A percentile compares a stretch with the other conserved stretches of the same genome.
phyloP scores from a whole-genome alignment of 257 asterid species.

The Marsdenia floribunda region DNA sequence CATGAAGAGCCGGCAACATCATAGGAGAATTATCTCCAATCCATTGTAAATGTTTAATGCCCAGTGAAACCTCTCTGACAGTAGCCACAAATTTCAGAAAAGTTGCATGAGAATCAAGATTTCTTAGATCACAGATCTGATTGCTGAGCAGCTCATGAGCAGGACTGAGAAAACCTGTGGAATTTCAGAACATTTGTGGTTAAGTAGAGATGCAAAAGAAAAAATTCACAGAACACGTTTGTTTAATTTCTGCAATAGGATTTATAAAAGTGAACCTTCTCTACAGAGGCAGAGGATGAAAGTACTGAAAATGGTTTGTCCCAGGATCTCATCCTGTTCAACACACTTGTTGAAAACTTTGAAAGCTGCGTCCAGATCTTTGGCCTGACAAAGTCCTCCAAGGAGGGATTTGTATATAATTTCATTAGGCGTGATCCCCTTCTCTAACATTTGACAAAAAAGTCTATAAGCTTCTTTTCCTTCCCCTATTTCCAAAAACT shows the following conservation, averaged over 20 bases:
- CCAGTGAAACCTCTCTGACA: constrained; percentile 43
- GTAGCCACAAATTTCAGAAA: constrained; percentile 48
- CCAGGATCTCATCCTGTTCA: constrained; percentile 45
- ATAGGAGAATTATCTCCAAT: constrained; percentile 41
- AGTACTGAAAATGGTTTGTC: constrained; percentile 30
- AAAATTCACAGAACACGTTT: neutral
- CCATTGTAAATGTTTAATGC: constrained; percentile 47
- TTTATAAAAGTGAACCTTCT: constrained; percentile 39
- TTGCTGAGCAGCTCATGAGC: constrained; percentile 47
- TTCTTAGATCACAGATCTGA: constrained; percentile 22
- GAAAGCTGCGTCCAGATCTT: constrained; percentile 46
- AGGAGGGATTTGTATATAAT: constrained; percentile 45
- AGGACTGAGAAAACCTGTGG: constrained; percentile 47
- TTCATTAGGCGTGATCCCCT: constrained; percentile 57
- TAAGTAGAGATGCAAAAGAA: constrained; percentile 1
- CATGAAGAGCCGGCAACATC: constrained; percentile 36
- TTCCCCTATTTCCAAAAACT: constrained; percentile 48
- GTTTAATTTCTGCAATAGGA: neutral
- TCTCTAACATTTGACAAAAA: constrained; percentile 59
- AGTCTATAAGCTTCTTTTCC: constrained; percentile 68
- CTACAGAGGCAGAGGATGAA: constrained; percentile 53
- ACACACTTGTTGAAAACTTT: constrained; percentile 41
- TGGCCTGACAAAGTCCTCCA: constrained; percentile 53
- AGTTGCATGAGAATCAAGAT: constrained; percentile 41
- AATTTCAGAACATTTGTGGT: constrained; percentile 3